Base-by-base conservation (phyloP, 2,329 filamentous ascomycete genomes). In the Blastomyces percursus region DNA sequence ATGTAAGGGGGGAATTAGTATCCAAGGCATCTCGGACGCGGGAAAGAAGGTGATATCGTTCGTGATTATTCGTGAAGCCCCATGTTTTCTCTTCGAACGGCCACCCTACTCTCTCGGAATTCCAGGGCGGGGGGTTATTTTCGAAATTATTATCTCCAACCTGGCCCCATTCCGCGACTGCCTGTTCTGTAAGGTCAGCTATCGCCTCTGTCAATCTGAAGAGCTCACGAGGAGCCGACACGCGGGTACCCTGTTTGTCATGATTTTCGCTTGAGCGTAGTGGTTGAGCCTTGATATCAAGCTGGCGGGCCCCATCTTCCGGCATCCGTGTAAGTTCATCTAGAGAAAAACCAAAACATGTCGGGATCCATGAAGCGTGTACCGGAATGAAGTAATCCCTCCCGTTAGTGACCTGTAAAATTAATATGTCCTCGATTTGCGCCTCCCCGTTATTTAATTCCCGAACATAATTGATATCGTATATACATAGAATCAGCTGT, bases 301-400 rank as follows among this genome's bases (percentile, higher is more conserved):
- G 79, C 63, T 89, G 89, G 5, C 94, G 88, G 4, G 92, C 91
- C 12, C 84, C 84, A 21, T 82, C 80, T 83, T 92, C 86, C 0
- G 94, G 92, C 4, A 96, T 85, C 21, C 87, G 85, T 59, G 95
- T 90, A 9, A 99, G 81, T 70, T 96, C 92, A 64, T 92, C 88
- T n/a, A 99, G 82, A 0, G 89, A 92, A 46, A 90, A 86, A 0
- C 90, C 90, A 58, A 97, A 89, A 68, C 86, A 89, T 0, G 90
- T 91, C 9, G 89, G 88, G 3, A 87, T 78, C 93, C 94, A 99
- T 1, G 77, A 79, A 0, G 84, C 94, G 30, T 84, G 86, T 0
- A 96, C 80, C 0, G 91, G 88, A 48, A 99, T 84, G 71, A 99
- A 99, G 71, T 97, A 89, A 69, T 99, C 94, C 57, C 91, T 84